Conservation (phyloP, 164 flowering plant species). For the Chimonanthus praecox region DNA sequence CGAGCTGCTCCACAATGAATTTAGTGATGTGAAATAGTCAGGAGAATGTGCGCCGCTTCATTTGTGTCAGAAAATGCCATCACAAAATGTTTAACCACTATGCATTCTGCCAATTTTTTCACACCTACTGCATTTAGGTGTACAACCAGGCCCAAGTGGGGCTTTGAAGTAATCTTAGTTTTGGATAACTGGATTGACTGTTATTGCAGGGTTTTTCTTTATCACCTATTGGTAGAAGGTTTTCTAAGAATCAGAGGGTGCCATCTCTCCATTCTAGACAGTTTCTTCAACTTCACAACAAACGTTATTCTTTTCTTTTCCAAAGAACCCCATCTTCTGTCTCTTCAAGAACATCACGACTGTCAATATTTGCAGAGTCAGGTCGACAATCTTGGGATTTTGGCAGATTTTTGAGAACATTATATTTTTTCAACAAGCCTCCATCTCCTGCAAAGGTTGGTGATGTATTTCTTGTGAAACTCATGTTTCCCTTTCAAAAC, state of each 20-base stretch:
- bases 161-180: not conserved
- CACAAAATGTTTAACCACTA: not conserved
- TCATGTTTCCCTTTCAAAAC: not conserved
- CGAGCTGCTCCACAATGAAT: no score
- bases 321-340: slow-evolving; percentile 9
- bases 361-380: slow-evolving; percentile 41
- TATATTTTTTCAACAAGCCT: slow-evolving; percentile 82
- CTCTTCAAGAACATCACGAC: slow-evolving; percentile 27
- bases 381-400: slow-evolving; percentile 74
- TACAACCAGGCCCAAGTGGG: not conserved
- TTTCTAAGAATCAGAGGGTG: slow-evolving; percentile 23
- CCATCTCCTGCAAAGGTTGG: slow-evolving; percentile 90
- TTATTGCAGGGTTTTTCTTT: slow-evolving; percentile 40
- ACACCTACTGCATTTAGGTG: not conserved
- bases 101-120: not conserved
- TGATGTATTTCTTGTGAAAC: slow-evolving; percentile 1
- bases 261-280: slow-evolving; percentile 42
- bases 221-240: slow-evolving; percentile 26
- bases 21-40: not conserved
- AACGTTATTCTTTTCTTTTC: slow-evolving; percentile 20
- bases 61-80: not conserved
- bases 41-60: not conserved
- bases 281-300: slow-evolving; percentile 47
- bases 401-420: slow-evolving; percentile 80
- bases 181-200: not conserved